Evolutionary conservation across 2,329 filamentous ascomycete species (phyloP), one percentile per base, ranked within the genome.

Genomic region (Cryphonectria japonica): DNA sequence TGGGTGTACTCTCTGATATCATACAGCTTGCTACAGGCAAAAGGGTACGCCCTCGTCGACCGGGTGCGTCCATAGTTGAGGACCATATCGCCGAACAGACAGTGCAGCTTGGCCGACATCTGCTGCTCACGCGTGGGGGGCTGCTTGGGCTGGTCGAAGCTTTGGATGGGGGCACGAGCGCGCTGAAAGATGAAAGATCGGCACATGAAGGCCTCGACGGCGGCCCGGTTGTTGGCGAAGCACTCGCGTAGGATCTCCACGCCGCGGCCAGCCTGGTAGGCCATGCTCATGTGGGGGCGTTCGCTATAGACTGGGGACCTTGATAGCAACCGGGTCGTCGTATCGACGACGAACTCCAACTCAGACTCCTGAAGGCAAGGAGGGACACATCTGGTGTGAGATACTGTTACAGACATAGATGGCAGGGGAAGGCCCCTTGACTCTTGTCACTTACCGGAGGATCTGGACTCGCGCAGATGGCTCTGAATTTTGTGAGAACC

Each of bases 21-120:
- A 74, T 95, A 95, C 3, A 95, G 91, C 73, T 88, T 87, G 62
- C 89, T 87, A 68, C 89, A 86, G 1, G 93, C 92, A 74, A 85
- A 90, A 1, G 89, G 87, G 77, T 89, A 89, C 1, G 82, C 83
- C 22, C 78, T 77, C 19, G 77, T 78, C 8, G 78, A 79, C 16
- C 81, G 75, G 14, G 80, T 79, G 39, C 80, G 77, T n/a, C 80
- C 79, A 34, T 78, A 72, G 41, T 79, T 79, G 34, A 84, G 78
- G 3, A 89, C 81, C 0, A 90, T 87, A n/a, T 87, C 85, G 26
- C 92, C 92, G 73, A 89, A 91, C 39, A 93, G 82, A 73, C 88
- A 88, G 78, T 94, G 92, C 34, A 95, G 81, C 77, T 91, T 91
- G 34, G 92, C 92, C 73, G 89, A 91, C 74, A 87, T 82, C 80